phyloP scores from a whole-genome alignment of 148 eudicot genomes.

The Arctostaphylos glauca region DNA sequence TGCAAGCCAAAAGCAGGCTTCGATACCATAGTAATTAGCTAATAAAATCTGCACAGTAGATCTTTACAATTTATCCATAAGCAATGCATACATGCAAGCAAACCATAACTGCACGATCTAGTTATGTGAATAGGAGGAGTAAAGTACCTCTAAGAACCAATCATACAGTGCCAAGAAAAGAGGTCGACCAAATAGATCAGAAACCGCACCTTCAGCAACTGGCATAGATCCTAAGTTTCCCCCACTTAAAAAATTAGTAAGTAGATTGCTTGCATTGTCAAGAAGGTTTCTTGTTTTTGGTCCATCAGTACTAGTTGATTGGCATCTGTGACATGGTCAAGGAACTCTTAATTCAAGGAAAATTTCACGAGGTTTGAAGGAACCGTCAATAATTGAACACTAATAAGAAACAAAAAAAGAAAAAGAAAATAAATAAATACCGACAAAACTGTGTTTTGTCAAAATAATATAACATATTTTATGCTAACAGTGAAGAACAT shows the following conservation, averaged over 20 bases:
- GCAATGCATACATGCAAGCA: slow-evolving; percentile 8
- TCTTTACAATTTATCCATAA: background rate
- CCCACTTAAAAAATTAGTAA: slow-evolving; percentile 85
- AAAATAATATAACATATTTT: background rate
- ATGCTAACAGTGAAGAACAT: background rate
- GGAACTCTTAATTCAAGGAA: background rate
- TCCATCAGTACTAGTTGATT: slow-evolving; percentile 66
- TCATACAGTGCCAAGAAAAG: slow-evolving; percentile 90
- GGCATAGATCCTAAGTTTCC: slow-evolving; percentile 90
- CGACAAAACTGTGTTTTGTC: background rate
- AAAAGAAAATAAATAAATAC: background rate
- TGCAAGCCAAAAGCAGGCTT: background rate
- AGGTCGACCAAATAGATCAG: slow-evolving; percentile 88
- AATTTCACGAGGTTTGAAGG: background rate
- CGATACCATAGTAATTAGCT: background rate
- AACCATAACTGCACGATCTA: slow-evolving; percentile 13
- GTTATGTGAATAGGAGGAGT: slow-evolving; percentile 7
- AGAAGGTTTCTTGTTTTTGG: slow-evolving; percentile 63
- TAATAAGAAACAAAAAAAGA: background rate
- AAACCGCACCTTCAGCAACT: slow-evolving; percentile 93
- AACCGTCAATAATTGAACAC: background rate
- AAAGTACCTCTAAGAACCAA: slow-evolving; percentile 89
- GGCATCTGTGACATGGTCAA: slow-evolving; percentile 54
- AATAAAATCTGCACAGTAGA: background rate
- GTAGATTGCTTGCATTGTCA: slow-evolving; percentile 94